Base-by-base conservation (phyloP, 768 basidiomycete species). In the Mycena indigotica region DNA sequence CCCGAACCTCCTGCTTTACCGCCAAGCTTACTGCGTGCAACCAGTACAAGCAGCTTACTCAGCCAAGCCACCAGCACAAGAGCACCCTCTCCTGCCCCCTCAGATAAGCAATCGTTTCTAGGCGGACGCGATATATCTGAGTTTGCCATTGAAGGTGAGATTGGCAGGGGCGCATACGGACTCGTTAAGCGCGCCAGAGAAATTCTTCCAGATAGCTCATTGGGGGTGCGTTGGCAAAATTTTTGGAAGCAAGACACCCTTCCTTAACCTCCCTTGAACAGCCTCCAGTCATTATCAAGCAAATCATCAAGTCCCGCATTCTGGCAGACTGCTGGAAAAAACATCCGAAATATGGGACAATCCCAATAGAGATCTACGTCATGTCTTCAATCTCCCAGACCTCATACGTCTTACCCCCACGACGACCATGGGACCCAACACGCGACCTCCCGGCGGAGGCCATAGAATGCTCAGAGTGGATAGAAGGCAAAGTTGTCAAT, bases 321-420 rank as follows among this genome's bases (percentile, higher is more conserved):
- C 83, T 99, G 52, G 96, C 96, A 28, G 96, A 99, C 75, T 98
- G 96, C 73, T 99, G 97, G 97, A 98, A 98, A 78, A 92, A 91
- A 68, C 96, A 99, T 70, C 90, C 91, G 40, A 85, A 88, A 60
- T 84, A 91, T 70, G 96, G 96, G 55, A 97, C 97, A 6, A 97
- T 98, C 66, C 96, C 97, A 16, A 96, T 98, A 76, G 97, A 99
- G 75, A 96, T 96, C 24, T 91, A 90, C 69, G 91, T 94, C 68
- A 91, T 94, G 92, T 91, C 91, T 56, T 85, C 90, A 46, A 88
- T 93, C 72, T 94, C 92, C 48, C 84, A 88, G 61, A 90, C 85
- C 3, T 80, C 86, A 24, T 93, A 93, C 72, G 79, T 86, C 24
- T 78, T 96, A n/a, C 88, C 91, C 10, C 74, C 87, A 16, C 83